A percentile compares a stretch with the other conserved stretches of the same genome.
Conservation (phyloP, 2,329 filamentous ascomycete species). For the Drechslerella dactyloides region DNA sequence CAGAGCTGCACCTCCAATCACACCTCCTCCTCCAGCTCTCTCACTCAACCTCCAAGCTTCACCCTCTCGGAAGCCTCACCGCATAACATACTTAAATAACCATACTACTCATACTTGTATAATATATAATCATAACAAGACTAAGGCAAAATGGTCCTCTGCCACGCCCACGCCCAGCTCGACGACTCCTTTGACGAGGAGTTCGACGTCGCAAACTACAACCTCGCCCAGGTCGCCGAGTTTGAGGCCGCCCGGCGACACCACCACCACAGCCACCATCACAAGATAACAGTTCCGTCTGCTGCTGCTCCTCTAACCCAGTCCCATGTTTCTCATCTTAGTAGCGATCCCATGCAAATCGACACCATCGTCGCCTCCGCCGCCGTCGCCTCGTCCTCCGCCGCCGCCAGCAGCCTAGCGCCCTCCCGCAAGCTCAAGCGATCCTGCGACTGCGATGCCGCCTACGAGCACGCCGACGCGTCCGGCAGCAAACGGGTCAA, state of each 20-base stretch:
- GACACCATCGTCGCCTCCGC: conserved; percentile 27
- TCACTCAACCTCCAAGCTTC: not conserved
- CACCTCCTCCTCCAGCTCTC: too few relatives aligned
- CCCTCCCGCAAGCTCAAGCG: conserved; percentile 45
- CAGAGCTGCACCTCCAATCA: too few relatives aligned
- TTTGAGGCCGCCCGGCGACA: conserved; percentile 37
- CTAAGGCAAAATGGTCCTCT: conserved; percentile 50
- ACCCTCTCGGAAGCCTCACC: too few relatives aligned
- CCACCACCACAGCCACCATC: not conserved
- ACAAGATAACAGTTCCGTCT: conserved; percentile 18
- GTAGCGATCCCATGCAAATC: conserved; percentile 49
- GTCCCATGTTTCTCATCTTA: conserved; percentile 33
- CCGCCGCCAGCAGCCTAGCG: conserved; percentile 9
- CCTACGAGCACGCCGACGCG: conserved; percentile 34
- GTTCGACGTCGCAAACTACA: conserved; percentile 50
- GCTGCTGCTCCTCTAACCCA: conserved; percentile 42
- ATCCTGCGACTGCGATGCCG: conserved; percentile 48
- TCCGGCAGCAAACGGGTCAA: conserved; percentile 46
- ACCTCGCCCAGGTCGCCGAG: conserved; percentile 42
- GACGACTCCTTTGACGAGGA: conserved; percentile 50
- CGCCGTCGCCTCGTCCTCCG: not conserved
- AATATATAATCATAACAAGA: conserved; percentile 14
- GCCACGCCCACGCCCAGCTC: conserved; percentile 49
- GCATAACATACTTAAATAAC: too few relatives aligned
- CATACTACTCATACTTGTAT: too few relatives aligned